Percentiles rank a stretch among this genome's conserved stretches.
phyloP scores from a whole-genome alignment of 2,329 filamentous ascomycete species.

The Fusarium subglutinans region DNA sequence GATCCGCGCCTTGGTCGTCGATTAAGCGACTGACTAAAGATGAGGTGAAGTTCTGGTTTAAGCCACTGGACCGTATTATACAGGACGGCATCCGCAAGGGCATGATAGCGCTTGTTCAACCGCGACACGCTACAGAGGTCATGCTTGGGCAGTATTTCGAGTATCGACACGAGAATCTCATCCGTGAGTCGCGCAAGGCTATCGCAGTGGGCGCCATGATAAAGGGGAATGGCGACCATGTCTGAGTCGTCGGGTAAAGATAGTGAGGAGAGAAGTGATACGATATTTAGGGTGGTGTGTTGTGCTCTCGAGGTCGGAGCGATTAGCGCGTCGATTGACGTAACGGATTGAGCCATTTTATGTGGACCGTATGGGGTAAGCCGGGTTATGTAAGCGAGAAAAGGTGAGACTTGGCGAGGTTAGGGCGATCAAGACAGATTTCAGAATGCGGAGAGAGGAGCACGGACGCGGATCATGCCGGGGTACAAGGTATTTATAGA shows the following conservation, averaged over 20 bases:
- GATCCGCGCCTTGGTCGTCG: conserved; percentile 58
- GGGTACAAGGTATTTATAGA: not conserved
- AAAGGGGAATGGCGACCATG: conserved; percentile 16
- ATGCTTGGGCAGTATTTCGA: conserved; percentile 50
- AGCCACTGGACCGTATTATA: conserved; percentile 59
- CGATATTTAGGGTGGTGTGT: conserved; percentile 9
- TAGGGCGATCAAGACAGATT: not conserved
- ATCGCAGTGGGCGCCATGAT: conserved; percentile 18
- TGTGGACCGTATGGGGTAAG: conserved; percentile 23
- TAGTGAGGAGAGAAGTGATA: not conserved
- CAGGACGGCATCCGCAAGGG: conserved; percentile 56
- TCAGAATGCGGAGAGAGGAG: not conserved
- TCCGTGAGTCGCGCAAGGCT: conserved; percentile 48
- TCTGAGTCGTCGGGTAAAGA: not conserved
- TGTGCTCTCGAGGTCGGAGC: conserved; percentile 4
- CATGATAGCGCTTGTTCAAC: conserved; percentile 54
- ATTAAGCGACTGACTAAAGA: conserved; percentile 58
- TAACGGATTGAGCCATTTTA: conserved; percentile 17
- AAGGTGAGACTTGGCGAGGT: not conserved
- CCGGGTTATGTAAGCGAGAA: conserved; percentile 17
- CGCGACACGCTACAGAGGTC: conserved; percentile 56
- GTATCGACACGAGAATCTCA: conserved; percentile 52
- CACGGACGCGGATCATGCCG: not conserved
- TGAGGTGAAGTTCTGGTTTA: conserved; percentile 57
- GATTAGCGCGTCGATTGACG: conserved; percentile 11